Conservation (phyloP, 1,284 basidiomycete species). For the Abortiporus biennis region DNA sequence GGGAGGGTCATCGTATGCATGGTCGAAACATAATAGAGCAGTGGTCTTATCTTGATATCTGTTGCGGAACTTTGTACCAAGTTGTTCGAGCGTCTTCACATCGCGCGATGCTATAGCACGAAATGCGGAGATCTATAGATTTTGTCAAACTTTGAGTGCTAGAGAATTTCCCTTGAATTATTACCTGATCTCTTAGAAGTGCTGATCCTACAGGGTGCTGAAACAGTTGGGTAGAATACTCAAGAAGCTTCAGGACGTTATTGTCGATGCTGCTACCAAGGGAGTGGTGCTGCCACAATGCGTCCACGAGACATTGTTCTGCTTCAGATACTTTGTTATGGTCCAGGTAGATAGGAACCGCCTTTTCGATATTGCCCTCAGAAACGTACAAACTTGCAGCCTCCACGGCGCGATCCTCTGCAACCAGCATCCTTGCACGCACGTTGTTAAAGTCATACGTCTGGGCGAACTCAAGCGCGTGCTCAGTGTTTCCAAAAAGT, state of each 20-base stretch:
- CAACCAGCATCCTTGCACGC: conserved; percentile 41
- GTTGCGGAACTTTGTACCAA: conserved; percentile 22
- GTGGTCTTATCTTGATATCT: conserved; percentile 22
- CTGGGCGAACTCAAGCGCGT: conserved; percentile 52
- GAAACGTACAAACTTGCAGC: conserved; percentile 52
- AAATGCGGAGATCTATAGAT: conserved; percentile 33
- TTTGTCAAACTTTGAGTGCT: background rate
- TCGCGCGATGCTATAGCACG: conserved; percentile 26
- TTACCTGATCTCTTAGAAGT: conserved; percentile 16
- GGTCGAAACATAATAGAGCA: conserved; percentile 37
- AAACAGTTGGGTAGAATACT: conserved; percentile 5
- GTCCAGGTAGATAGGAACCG: conserved; percentile 39
- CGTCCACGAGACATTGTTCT: conserved; percentile 17
- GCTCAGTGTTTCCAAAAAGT: conserved; percentile 47
- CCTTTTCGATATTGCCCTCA: conserved; percentile 44
- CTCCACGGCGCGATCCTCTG: conserved; percentile 36
- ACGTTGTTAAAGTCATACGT: conserved; percentile 48
- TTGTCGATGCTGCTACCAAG: conserved; percentile 17
- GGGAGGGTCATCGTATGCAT: conserved; percentile 25
- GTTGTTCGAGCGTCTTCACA: conserved; percentile 17
- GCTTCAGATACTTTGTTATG: conserved; percentile 21
- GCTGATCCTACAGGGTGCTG: conserved; percentile 1
- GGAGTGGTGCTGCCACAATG: conserved; percentile 22
- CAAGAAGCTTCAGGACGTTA: conserved; percentile 12
- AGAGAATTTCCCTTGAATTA: background rate